phyloP scores from a whole-genome alignment of 2,329 filamentous ascomycete species.

The Apiospora saccharicola region DNA sequence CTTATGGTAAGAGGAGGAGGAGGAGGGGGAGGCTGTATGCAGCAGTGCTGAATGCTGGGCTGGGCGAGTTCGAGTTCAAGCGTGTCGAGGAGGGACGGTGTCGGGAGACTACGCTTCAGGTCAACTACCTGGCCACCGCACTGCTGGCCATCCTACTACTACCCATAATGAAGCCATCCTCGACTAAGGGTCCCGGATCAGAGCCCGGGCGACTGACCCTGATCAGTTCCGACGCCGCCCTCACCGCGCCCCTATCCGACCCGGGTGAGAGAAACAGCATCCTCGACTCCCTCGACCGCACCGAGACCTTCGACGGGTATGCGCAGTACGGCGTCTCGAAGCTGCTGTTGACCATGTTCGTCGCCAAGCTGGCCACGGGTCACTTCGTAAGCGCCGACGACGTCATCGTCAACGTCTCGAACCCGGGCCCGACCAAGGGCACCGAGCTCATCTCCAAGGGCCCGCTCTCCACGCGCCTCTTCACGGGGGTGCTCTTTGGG shows the following conservation, averaged over 20 bases:
- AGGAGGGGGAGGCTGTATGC: conserved; percentile 43
- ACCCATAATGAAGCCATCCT: conserved; percentile 44
- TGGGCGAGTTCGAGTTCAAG: conserved; percentile 35
- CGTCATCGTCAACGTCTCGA: conserved; percentile 35
- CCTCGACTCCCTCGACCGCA: conserved; percentile 27
- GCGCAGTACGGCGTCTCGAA: conserved; percentile 37
- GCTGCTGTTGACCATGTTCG: conserved; percentile 44
- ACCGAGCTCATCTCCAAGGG: conserved; percentile 29
- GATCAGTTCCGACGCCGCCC: conserved; percentile 34
- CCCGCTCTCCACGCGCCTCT: background rate
- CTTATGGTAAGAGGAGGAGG: conserved; percentile 32
- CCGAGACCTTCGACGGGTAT: conserved; percentile 27
- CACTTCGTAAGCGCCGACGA: conserved; percentile 30
- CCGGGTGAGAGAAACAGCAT: background rate
- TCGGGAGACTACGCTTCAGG: conserved; percentile 53
- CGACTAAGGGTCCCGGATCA: too few species aligned
- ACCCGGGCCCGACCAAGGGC: conserved; percentile 33
- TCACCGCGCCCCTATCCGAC: conserved; percentile 2
- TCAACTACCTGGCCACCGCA: conserved; percentile 59
- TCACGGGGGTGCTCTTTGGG: background rate
- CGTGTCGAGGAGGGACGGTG: conserved; percentile 32
- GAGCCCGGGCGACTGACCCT: conserved; percentile 31
- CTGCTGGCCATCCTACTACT: conserved; percentile 55
- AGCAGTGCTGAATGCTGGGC: conserved; percentile 45
- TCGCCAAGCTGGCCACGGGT: conserved; percentile 37